These are phyloP conservation scores for Daldinia loculata DNA, from an alignment of 495 filamentous ascomycete species.

Conservation along the genomic window DNA sequence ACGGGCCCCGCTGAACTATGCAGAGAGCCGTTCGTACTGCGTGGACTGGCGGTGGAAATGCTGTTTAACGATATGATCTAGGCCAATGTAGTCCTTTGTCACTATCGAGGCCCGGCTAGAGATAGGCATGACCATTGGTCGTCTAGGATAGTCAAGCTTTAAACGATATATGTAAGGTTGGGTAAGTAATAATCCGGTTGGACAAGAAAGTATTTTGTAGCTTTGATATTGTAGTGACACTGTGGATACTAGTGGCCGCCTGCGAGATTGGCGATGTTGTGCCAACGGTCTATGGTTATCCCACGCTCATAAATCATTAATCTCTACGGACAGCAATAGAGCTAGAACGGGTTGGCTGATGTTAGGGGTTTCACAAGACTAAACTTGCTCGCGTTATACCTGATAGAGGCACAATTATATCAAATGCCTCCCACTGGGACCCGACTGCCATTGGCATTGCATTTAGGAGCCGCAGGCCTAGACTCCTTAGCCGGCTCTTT, in stretches of 20 bases:
- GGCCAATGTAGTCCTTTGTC: constrained; percentile 9
- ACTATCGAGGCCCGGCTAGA: neutral
- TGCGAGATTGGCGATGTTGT: constrained; percentile 46
- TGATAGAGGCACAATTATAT: constrained; percentile 7
- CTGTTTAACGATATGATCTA: constrained; percentile 33
- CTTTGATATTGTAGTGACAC: constrained; percentile 10
- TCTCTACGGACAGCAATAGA: neutral
- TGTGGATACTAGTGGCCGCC: constrained; percentile 30
- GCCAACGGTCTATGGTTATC: constrained; percentile 19
- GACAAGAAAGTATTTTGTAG: constrained; percentile 1
- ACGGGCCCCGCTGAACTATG: constrained; percentile 36
- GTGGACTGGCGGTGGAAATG: constrained; percentile 41
- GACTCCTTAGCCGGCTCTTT: neutral
- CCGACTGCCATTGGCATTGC: neutral
- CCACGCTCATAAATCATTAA: constrained; percentile 21
- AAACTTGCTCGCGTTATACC: neutral
- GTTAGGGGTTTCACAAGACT: neutral
- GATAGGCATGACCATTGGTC: constrained; percentile 1
- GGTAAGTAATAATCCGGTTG: neutral
- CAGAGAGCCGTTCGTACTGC: constrained; percentile 41
- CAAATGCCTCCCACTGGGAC: neutral
- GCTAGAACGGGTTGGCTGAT: neutral
- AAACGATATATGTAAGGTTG: neutral
- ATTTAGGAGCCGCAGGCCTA: constrained; percentile 11
- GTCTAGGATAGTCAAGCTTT: constrained; percentile 6